Conservation (phyloP, 768 basidiomycete genomes). For the Phylloporus sp. region DNA sequence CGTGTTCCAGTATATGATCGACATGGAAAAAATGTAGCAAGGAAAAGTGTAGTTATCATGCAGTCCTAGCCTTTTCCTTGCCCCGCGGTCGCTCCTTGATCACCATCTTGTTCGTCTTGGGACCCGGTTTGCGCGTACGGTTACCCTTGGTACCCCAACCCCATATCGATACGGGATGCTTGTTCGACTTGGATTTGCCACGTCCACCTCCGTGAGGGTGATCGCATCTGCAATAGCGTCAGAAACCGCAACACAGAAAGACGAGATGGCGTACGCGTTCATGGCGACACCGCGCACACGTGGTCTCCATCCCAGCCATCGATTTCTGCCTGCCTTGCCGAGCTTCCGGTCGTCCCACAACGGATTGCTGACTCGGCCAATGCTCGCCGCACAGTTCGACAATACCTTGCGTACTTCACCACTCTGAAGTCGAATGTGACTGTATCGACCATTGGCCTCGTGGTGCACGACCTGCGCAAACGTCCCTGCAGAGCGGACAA, state of each 20-base stretch:
- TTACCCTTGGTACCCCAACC: constrained; percentile 92
- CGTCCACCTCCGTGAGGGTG: constrained; percentile 98
- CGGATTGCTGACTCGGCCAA: constrained; percentile 89
- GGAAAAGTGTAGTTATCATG: not conserved
- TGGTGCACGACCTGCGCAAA: constrained; percentile 79
- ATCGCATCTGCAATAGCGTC: constrained; percentile 50
- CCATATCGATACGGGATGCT: constrained; percentile 87
- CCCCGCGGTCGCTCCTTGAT: constrained; percentile 81
- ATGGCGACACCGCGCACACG: constrained; percentile 92
- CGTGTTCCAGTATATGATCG: constrained; percentile 19
- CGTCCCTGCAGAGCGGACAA: constrained; percentile 87
- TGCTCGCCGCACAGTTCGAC: constrained; percentile 77
- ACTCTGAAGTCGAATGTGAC: constrained; percentile 80
- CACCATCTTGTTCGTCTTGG: constrained; percentile 88
- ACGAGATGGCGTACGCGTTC: constrained; percentile 66
- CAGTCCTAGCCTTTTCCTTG: constrained; percentile 36
- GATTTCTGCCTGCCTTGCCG: constrained; percentile 86
- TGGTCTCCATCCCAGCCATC: constrained; percentile 85
- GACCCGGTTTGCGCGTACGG: constrained; percentile 88
- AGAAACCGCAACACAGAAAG: not conserved
- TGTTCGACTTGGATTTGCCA: constrained; percentile 96
- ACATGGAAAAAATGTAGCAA: not conserved
- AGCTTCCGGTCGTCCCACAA: constrained; percentile 79
- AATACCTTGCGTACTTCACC: constrained; percentile 89
- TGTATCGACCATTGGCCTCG: constrained; percentile 65